Evolutionary conservation across 2,329 filamentous ascomycete species (phyloP), one percentile per base, ranked within the genome.

Genomic region (Colletotrichum acutatum): DNA sequence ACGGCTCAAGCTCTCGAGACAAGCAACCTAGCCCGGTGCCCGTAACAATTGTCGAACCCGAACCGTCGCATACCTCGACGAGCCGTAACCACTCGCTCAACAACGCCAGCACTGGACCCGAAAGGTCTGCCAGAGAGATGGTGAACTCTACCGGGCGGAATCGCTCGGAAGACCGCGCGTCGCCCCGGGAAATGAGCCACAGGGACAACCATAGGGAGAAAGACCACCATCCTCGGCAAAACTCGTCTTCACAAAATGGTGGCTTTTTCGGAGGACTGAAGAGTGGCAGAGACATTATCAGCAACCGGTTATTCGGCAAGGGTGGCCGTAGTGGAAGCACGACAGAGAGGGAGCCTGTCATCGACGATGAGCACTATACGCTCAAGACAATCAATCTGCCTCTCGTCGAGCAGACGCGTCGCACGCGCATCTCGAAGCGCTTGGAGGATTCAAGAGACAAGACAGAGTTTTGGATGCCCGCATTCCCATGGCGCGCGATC

Each of bases 401-500:
- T 1, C 85, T 98, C 34, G 88, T 97, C 30, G 93, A 98, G 80
- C 96, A 98, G 83, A 95, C 95, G 7, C 91, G 96, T n/a, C 87
- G 92, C 75, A 98, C 96, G 0, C 90, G 96, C 75, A 98, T 98
- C 80, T 97, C 95, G 8, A 97, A 96, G 83, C 91, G 93, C 34
- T 86, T 98, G 56, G 94, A 97, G 79, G 91, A 94, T 74, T 98
- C 95, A 11, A 90, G 92, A 74, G 96, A 98, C 80, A 98, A 98
- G 86, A 98, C 96, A 0, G 96, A 98, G 79, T 98, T 97, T 80
- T 98, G 96, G 96, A 98, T 98, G 95, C 96, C 96, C 14, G 94
- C 95, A 7, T 92, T 98, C 71, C 95, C 96, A 0, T 98, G 96
- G 93, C 90, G 96, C 75, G 97, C 95, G 71, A 98, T 98, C 76